Evolutionary conservation across 805 yeast species (phyloP), one percentile per base, ranked within the genome.

Genomic region (Starmerella cellae): DNA sequence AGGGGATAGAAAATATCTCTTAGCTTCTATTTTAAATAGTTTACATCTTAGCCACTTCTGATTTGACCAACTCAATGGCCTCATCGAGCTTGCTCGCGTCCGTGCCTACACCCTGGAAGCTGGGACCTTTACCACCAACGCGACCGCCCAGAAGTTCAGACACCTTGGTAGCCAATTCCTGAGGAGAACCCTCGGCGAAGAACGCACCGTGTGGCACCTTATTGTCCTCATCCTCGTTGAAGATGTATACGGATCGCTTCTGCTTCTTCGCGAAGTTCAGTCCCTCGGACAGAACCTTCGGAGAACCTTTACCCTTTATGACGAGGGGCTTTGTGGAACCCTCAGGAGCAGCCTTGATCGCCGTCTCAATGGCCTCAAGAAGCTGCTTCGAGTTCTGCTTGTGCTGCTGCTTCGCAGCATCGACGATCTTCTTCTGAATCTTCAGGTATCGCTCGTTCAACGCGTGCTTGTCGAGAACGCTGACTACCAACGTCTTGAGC

Each of bases 71-170:
- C 27, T 69, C 73, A 50, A 91, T 69, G 22, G 98, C 99, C 32
- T 69, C 71, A 33, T 69, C 70, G 41, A 84, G 69, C 49, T 81
- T 82, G 27, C 65, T 69, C 29, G 77, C 71, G 49, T 83, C 80
- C 54, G 79, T 83, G 55, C 98, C 98, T 77, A 84, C 81, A 64
- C 99, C 99, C 68, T 91, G 98, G 54, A 84, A 83, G 42, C 87
- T 77, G 52, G 84, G 82, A 50, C 95, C 97, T 66, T 84, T 91
- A 63, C 99, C 99, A 66, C 99, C 99, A 45, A 95, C 93, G 63
- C 81, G 84, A 63, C 99, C 99, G 51, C 98, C 99, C 54, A 91
- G 75, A 55, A 70, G 67, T 29, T 67, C 64, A 35, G 87, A 68
- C 35, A 82, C 97, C 43, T 71, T 65, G 41, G 70, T 63, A 26